These are phyloP conservation scores for Tephrocybe sp. DNA, from an alignment of 768 basidiomycete species.

Conservation along the genomic window DNA sequence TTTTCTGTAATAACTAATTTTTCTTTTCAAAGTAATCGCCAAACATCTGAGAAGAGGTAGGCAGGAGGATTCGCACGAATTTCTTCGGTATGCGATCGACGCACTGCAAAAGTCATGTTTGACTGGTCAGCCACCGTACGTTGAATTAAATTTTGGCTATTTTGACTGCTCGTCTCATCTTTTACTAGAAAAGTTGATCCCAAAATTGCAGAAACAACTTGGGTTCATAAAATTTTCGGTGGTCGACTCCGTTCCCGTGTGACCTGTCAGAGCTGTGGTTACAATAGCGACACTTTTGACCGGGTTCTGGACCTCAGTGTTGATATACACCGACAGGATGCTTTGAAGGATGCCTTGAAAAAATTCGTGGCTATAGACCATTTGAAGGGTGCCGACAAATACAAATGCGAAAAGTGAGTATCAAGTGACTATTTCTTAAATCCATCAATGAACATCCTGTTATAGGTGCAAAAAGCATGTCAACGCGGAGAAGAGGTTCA, in stretches of 20 bases:
- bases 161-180: constrained; percentile 3
- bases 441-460: background rate
- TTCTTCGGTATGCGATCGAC: constrained; percentile 91
- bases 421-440: background rate
- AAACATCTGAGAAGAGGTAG: constrained; percentile 88
- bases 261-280: constrained; percentile 72
- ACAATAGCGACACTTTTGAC: constrained; percentile 97
- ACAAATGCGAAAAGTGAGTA: constrained; percentile 96
- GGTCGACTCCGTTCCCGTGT: constrained; percentile 91
- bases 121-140: constrained; percentile 68
- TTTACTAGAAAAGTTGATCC: constrained; percentile 61
- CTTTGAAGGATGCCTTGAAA: constrained; percentile 68
- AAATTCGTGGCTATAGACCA: constrained; percentile 82
- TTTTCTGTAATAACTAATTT: constrained; percentile 2
- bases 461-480: constrained; percentile 89
- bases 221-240: constrained; percentile 94
- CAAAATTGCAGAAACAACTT: constrained; percentile 79
- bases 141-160: constrained; percentile 11
- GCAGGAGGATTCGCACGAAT: constrained; percentile 98
- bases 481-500: constrained; percentile 86
- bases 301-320: constrained; percentile 90
- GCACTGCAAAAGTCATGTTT: constrained; percentile 85
- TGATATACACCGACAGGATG: constrained; percentile 68
- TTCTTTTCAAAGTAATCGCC: constrained; percentile 63
- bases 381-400: constrained; percentile 90